phyloP scores from a whole-genome alignment of 2,329 filamentous ascomycete genomes.

The Neopestalotiopsis rosae region DNA sequence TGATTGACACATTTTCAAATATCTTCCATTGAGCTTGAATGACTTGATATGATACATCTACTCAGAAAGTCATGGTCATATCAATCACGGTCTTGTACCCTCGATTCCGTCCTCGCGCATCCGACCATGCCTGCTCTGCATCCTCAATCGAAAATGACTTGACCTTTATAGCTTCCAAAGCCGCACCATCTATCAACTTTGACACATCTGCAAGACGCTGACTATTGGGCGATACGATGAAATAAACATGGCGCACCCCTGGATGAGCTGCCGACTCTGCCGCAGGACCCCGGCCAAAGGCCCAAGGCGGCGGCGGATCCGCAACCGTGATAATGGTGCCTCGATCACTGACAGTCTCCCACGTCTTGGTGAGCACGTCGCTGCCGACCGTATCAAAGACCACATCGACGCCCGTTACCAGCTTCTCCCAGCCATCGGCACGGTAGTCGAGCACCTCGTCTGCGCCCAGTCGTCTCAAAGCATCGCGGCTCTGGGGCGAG shows the following conservation, averaged over 20 bases:
- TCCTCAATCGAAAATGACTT: constrained; percentile 28
- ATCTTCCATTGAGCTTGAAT: background rate
- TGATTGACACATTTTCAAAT: too few species aligned
- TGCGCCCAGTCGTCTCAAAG: background rate
- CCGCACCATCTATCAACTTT: constrained; percentile 28
- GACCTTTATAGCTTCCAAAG: constrained; percentile 27
- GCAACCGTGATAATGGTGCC: constrained; percentile 41
- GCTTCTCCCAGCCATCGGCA: constrained; percentile 19
- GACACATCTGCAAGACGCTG: constrained; percentile 26
- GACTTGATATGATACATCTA: background rate
- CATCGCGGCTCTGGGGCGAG: constrained; percentile 17
- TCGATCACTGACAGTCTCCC: constrained; percentile 34
- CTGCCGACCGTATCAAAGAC: constrained; percentile 40
- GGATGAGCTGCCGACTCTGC: constrained; percentile 26
- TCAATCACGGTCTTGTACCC: constrained; percentile 34
- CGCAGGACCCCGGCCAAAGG: constrained; percentile 28
- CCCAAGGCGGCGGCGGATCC: constrained; percentile 40
- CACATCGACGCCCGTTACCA: constrained; percentile 28
- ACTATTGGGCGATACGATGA: constrained; percentile 32
- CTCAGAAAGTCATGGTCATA: background rate
- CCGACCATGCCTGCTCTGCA: constrained; percentile 33
- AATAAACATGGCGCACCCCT: constrained; percentile 33
- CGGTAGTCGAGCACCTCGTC: constrained; percentile 16
- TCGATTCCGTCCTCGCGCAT: constrained; percentile 27
- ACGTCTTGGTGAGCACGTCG: constrained; percentile 32